A percentile compares a stretch with the other conserved stretches of the same genome.
Conservation (phyloP, 768 basidiomycete species). For the Phaffia tasmanica region DNA sequence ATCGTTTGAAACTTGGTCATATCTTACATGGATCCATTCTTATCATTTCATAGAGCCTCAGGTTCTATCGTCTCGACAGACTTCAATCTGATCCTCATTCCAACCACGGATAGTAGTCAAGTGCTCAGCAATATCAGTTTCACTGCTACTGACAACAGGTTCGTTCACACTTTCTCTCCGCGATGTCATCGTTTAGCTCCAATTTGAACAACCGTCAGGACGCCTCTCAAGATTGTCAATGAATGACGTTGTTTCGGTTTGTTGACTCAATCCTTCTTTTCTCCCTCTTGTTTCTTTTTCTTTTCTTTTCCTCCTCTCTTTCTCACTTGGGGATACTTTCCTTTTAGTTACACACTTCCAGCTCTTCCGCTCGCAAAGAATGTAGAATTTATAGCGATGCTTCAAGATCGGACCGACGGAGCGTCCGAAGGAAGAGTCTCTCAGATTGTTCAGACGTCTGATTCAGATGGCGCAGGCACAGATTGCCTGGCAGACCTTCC, state of each 20-base stretch:
- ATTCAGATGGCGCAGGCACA: slow-evolving; percentile 4
- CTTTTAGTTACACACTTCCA: slow-evolving; percentile 15
- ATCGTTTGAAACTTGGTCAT: not conserved
- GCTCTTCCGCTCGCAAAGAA: slow-evolving; percentile 2
- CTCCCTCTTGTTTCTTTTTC: not conserved
- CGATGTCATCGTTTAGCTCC: no score
- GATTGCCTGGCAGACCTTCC: slow-evolving; percentile 13
- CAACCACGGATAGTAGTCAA: slow-evolving; percentile 13
- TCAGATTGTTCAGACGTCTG: slow-evolving; percentile 12
- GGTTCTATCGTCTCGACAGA: not conserved
- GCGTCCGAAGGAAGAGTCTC: slow-evolving; percentile 17
- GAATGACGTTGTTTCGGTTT: no score
- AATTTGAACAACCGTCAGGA: no score
- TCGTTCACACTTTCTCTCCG: not conserved
- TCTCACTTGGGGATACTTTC: not conserved
- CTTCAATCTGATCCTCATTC: slow-evolving; percentile 21
- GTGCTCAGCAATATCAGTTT: slow-evolving; percentile 16
- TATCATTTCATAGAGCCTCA: no score
- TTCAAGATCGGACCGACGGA: slow-evolving; percentile 16
- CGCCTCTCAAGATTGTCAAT: no score
- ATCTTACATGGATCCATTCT: not conserved
- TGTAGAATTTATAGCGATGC: slow-evolving; percentile 21
- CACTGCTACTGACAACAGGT: not conserved
- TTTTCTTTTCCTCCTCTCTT: not conserved
- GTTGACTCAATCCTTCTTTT: no score